Conservation (phyloP, 139 green algal genomes). For the Tetraselmis chui region DNA sequence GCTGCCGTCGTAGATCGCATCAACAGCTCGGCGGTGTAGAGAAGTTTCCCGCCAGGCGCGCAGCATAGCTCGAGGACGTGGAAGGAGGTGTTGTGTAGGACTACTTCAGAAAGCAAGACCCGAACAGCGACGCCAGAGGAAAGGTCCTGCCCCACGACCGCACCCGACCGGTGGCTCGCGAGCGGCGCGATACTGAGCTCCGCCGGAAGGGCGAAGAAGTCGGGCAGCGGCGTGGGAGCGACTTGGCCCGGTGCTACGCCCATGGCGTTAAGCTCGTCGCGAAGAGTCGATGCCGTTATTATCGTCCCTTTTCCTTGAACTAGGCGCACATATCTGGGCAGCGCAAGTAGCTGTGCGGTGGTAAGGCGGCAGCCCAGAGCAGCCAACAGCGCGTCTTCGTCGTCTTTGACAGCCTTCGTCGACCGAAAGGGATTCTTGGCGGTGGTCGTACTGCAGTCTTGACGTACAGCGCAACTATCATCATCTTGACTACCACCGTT, state of each 20-base stretch:
- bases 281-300: no score
- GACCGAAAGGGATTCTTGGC: no score
- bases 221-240: not conserved
- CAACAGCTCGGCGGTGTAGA: not conserved
- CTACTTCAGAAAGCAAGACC: not conserved
- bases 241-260: not conserved
- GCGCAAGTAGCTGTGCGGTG: not conserved
- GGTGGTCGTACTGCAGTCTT: no score
- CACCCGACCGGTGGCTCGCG: not conserved
- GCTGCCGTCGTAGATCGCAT: not conserved
- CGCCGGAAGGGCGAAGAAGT: not conserved
- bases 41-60: not conserved
- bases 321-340: not conserved
- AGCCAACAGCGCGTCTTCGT: not conserved
- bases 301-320: no score
- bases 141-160: not conserved
- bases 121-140: not conserved
- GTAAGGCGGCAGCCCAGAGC: not conserved
- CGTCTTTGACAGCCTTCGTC: not conserved
- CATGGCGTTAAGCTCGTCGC: not conserved
- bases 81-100: not conserved
- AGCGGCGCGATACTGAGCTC: not conserved
- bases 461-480: no score
- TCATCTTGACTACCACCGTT: no score
- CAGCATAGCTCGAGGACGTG: not conserved